These are phyloP conservation scores for Discostella stelligera DNA, from an alignment of 352 stramenopile genomes.

Conservation along the genomic window DNA sequence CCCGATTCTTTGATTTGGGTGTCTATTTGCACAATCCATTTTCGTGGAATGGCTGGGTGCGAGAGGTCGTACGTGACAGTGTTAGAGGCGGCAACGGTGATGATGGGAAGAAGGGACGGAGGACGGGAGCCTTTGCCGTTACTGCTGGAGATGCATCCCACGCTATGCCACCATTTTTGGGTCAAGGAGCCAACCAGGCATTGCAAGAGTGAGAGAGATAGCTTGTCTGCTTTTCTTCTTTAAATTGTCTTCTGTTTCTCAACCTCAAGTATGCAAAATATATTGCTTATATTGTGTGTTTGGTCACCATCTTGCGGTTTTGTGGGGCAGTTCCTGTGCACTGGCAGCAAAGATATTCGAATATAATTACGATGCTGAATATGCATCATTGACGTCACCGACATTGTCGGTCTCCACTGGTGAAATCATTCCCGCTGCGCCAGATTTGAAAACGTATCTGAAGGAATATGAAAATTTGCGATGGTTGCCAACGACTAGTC, in stretches of 20 bases:
- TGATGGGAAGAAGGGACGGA: not conserved
- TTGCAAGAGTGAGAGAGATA: slow-evolving; percentile 75
- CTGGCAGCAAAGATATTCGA: slow-evolving; percentile 58
- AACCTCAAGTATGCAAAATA: not conserved
- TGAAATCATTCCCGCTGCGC: slow-evolving; percentile 3
- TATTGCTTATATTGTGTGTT: not conserved
- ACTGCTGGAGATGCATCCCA: slow-evolving; percentile 82
- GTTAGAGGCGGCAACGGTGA: slow-evolving; percentile 6
- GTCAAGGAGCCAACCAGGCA: slow-evolving; percentile 86
- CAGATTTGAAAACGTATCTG: slow-evolving; percentile 47
- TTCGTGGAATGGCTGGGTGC: slow-evolving; percentile 59
- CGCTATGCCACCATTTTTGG: slow-evolving; percentile 85
- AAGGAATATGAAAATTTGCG: slow-evolving; percentile 67
- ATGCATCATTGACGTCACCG: not conserved
- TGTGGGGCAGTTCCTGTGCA: slow-evolving; percentile 30
- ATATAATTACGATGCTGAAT: slow-evolving; percentile 52
- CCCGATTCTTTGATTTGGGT: slow-evolving; percentile 82
- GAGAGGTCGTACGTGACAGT: slow-evolving; percentile 34
- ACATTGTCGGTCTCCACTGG: not conserved
- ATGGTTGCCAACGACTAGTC: slow-evolving; percentile 70
- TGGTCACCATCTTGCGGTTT: not conserved
- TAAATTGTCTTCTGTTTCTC: not conserved
- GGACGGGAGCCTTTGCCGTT: slow-evolving; percentile 49
- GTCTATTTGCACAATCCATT: slow-evolving; percentile 85
- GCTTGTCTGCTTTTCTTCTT: slow-evolving; percentile 3